Evolutionary conservation across 1,139 yeast species (phyloP), one percentile per base, ranked within the genome.

Genomic region (Pichia sp.): DNA sequence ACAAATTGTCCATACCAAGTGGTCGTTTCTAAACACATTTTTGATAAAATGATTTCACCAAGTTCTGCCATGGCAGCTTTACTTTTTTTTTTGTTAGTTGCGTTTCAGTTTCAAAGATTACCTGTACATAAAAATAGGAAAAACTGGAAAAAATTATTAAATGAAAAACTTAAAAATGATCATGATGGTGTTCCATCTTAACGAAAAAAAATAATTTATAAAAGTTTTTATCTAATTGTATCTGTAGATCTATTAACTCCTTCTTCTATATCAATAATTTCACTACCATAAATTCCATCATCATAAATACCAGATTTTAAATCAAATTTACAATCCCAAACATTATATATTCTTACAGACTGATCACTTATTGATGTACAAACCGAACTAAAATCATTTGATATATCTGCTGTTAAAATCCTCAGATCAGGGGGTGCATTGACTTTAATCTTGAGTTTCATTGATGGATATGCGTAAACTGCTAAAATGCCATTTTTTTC

Each of bases 351-450:
- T 42, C 91, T 62, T 1, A 87, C 74, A 0, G 91, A 80, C 44
- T 80, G 80, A 58, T 85, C 95, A 54, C 79, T 85, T 1, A 86
- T 69, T 1, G 91, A 89, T 3, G 83, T 76, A 48, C 91, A 82
- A 0, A 87, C 63, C 0, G 76, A 67, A 15, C 69, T 65, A 15
- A 68, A 67, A 54, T 78, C 80, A 2, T 88, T 86, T 4, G 93
- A 81, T 9, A 72, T 50, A 3, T 76, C 77, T 0, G 93, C 78
- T 48, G 86, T 74, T 31, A 84, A 58, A 0, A 80, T 77, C 46
- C 95, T 66, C 31, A 77, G 55, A 41, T 74, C 75, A 3, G 70
- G 57, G 1, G 69, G 60, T 0, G 81, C 71, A n/a, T 70, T 71
- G 1, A 80, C 80, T 42, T 72, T 72, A 3, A 69, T 54, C 22